Base-by-base conservation (phyloP, 306 rosid species). In the Medicago lupulina region DNA sequence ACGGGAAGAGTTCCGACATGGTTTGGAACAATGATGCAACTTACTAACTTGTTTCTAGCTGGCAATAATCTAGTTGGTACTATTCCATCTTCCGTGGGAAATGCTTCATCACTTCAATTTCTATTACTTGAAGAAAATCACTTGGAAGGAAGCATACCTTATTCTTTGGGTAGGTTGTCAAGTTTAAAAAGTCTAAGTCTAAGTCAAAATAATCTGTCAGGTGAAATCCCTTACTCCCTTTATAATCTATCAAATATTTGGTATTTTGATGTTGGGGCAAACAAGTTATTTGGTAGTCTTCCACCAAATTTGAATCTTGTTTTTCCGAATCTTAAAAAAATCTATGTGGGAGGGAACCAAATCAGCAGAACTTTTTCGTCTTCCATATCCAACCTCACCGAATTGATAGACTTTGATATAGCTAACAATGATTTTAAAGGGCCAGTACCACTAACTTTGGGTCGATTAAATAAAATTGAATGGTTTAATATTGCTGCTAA, bases 331-430 rank as follows among this genome's bases (percentile, higher is more conserved):
- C 59, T n/a, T n/a, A n/a, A n/a, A n/a, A n/a, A n/a, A n/a, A n/a
- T n/a, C n/a, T n/a, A n/a, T n/a, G n/a, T n/a, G n/a, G n/a, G n/a
- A n/a, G n/a, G n/a, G n/a, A n/a, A n/a, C n/a, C n/a, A n/a, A n/a
- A 69, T 83, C 8, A 44, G 14, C 0, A 78, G 86, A 23, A 21
- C 59, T 1, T 31, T 83, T 11, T 75, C 83, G 0, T 12, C 54
- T 47, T 74, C 86, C 36, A 9, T 83, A 74, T 34, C 86, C 44
- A 83, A 74, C 71, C 9, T 79, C 34, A 62, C 86, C 0, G 16
- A 13, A 5, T 13, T 83, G 44, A 5, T 1, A 17, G 0, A 0
- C 1, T 10, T 78, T 16, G 83, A 83, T 3, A 12, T 83, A 34
- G 0, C 1, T 0, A 0, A 0, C 0, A 78, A 68, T 62, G 0